Base-by-base conservation (phyloP, 139 green algal species). In the Diplosphaera chodatii region DNA sequence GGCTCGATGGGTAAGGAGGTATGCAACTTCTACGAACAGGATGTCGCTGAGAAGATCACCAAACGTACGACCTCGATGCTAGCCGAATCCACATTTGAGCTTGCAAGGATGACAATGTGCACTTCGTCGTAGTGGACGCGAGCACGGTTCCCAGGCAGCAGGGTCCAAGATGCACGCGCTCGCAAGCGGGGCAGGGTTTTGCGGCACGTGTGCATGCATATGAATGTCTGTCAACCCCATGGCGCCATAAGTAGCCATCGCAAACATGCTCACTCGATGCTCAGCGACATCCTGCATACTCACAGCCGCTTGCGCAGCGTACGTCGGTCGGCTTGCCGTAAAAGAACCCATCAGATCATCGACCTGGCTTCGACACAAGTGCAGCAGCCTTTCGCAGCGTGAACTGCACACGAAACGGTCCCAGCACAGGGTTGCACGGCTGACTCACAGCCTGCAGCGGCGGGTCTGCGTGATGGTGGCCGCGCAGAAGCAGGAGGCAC, bases 401-500 rank as follows among this genome's bases (percentile, higher is more conserved):
- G 48, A 59, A n/a, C 48, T 25, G 48, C 48, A 27, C 3, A 10
- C 4, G 16, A 21, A 59, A 23, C 22, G 48, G 48, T 59, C 3
- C n/a, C n/a, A n/a, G 37, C 37, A 48, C 37, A 48, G 13, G 37
- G 37, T 13, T 48, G 37, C 37, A n/a, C n/a, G n/a, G n/a, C n/a
- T n/a, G 37, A 21, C 37, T 48, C 10, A 13, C 10, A 48, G 37
- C 10, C 37, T 23, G 13, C 16, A 59, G 16, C 48, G 13, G 48
- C 16, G 16, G 13, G 48, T 59, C 3, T 23, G 16, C 13, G 48
- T 25, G 13, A 59, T 59, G 48, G 48, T 18, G 48, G 48, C 48
- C 3, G 48, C 48, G 4, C 10, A 18, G 13, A 76, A 65, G 70
- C 55, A 63, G 20, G 69, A 76, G 28, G 75, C 75, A 22, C 55